phyloP scores from a whole-genome alignment of 2,329 filamentous ascomycete genomes.

The Fonsecaea erecta region DNA sequence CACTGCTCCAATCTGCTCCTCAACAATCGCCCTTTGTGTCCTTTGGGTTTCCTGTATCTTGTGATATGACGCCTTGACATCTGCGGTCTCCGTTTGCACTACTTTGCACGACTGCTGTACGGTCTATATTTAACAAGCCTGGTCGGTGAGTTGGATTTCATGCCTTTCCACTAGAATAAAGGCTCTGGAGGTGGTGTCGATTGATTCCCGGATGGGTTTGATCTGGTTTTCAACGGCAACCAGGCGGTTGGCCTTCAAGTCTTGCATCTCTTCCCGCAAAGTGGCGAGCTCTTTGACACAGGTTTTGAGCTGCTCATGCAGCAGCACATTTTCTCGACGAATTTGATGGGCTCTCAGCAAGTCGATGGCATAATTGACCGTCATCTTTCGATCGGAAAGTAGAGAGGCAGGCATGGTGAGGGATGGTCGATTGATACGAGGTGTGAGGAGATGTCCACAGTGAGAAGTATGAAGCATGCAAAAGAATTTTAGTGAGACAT shows the following conservation, averaged over 20 bases:
- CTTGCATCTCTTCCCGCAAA: constrained; percentile 24
- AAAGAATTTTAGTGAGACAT: not conserved
- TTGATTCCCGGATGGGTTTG: not conserved
- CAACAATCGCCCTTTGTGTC: not conserved
- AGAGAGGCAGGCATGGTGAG: constrained; percentile 3
- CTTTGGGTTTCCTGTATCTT: not conserved
- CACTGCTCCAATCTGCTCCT: constrained; percentile 3
- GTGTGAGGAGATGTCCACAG: not conserved
- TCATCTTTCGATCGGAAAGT: constrained; percentile 21
- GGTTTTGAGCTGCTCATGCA: constrained; percentile 29
- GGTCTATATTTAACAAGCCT: not conserved
- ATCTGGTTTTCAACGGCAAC: not conserved
- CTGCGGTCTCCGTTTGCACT: constrained; percentile 10
- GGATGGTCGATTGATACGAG: not conserved
- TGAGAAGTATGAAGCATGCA: too few species aligned
- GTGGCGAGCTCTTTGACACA: constrained; percentile 20
- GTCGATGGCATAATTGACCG: constrained; percentile 32
- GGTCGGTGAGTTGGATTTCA: not conserved
- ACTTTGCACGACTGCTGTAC: constrained; percentile 3
- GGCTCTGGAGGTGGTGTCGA: constrained; percentile 2
- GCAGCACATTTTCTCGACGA: constrained; percentile 34
- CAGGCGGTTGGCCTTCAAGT: not conserved
- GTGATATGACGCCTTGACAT: not conserved
- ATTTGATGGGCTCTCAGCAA: constrained; percentile 34
- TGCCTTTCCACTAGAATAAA: not conserved